These are phyloP conservation scores for Jamesozyma rosinii DNA, from an alignment of 805 yeast genomes.

Conservation along the genomic window DNA sequence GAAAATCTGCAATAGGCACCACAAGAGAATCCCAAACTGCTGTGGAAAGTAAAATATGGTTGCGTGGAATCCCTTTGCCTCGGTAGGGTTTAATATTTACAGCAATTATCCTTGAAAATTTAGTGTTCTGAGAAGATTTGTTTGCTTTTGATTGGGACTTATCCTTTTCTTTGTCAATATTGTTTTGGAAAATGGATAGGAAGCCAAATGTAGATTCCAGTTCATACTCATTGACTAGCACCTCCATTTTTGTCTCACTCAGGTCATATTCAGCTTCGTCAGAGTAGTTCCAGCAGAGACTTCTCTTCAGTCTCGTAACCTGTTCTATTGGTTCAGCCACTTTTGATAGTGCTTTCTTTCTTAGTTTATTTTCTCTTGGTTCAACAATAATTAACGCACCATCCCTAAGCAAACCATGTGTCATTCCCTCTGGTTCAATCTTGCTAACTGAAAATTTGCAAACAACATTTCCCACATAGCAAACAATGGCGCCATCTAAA, in stretches of 20 bases:
- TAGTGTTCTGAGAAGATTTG: background rate
- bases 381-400: conserved; percentile 68
- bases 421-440: conserved; percentile 34
- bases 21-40: conserved; percentile 31
- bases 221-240: conserved; percentile 5
- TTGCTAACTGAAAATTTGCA: conserved; percentile 50
- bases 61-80: conserved; percentile 7
- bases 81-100: background rate
- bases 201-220: conserved; percentile 18
- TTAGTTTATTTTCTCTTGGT: conserved; percentile 44
- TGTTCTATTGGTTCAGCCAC: background rate
- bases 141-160: background rate
- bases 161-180: conserved; percentile 23
- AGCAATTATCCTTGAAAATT: conserved; percentile 2
- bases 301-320: conserved; percentile 3
- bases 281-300: conserved; percentile 2
- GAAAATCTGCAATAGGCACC: conserved; percentile 27
- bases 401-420: conserved; percentile 47
- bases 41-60: conserved; percentile 39
- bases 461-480: conserved; percentile 54
- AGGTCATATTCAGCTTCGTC: background rate
- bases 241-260: background rate
- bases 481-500: conserved; percentile 47
- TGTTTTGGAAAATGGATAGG: conserved; percentile 23
- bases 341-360: conserved; percentile 9